These are phyloP conservation scores for Pleurotus platypus DNA, from an alignment of 768 basidiomycete species.

Conservation along the genomic window DNA sequence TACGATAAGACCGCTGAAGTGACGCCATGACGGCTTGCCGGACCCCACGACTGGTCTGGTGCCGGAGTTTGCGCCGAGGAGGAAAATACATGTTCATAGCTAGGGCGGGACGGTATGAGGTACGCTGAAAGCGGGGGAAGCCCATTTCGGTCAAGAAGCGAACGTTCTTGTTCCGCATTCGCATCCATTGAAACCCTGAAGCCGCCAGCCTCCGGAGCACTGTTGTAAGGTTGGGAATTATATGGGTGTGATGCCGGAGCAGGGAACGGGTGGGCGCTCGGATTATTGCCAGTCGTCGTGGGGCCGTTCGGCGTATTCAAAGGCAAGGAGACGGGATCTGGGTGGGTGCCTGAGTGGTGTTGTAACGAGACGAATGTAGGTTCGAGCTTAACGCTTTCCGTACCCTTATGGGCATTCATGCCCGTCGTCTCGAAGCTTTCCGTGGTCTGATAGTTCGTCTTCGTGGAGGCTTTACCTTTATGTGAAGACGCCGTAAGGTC, in stretches of 20 bases:
- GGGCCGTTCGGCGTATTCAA: neutral
- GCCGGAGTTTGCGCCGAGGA: neutral
- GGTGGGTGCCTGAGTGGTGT: constrained; percentile 11
- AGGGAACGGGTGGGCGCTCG: neutral
- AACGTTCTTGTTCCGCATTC: neutral
- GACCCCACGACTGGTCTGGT: neutral
- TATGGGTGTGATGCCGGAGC: neutral
- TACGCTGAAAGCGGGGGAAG: constrained; percentile 2
- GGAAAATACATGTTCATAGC: neutral
- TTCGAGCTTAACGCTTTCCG: constrained; percentile 27
- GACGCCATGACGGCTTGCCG: neutral
- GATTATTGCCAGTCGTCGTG: neutral
- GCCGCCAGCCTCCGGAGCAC: neutral
- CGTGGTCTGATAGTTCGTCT: neutral
- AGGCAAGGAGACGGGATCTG: constrained; percentile 14
- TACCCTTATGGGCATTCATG: neutral
- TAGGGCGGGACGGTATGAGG: neutral
- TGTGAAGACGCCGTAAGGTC: neutral
- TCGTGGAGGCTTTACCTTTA: constrained; percentile 3
- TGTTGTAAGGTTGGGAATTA: neutral
- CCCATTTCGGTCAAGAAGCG: neutral
- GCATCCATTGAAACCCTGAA: no score
- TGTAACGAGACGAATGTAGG: constrained; percentile 19
- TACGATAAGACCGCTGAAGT: neutral
- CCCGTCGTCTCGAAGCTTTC: neutral